phyloP scores from a whole-genome alignment of 805 yeast genomes.

The Candida xiaguanensis region DNA sequence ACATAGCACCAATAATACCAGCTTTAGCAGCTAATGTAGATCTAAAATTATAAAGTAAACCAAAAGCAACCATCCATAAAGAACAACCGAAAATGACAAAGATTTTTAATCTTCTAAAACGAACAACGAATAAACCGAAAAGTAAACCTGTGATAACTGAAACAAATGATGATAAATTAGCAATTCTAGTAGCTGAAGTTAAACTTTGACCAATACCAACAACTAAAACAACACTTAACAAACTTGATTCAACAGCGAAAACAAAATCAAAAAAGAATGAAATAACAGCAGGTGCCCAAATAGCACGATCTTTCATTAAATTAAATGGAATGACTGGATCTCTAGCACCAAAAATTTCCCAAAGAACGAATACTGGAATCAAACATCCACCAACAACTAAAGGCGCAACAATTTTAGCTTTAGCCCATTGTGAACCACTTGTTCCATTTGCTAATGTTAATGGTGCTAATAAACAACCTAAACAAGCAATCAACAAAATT shows the following conservation, averaged over 20 bases:
- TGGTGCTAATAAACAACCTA: slow-evolving; percentile 69
- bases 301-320: slow-evolving; percentile 63
- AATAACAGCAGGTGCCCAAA: slow-evolving; percentile 65
- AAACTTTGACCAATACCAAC: slow-evolving; percentile 60
- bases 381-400: slow-evolving; percentile 62
- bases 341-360: slow-evolving; percentile 55
- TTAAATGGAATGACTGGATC: slow-evolving; percentile 63
- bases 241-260: slow-evolving; percentile 69
- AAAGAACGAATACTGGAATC: slow-evolving; percentile 54
- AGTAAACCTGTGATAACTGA: slow-evolving; percentile 59
- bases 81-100: slow-evolving; percentile 57
- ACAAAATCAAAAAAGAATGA: slow-evolving; percentile 58
- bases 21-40: slow-evolving; percentile 37
- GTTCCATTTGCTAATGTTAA: slow-evolving; percentile 73
- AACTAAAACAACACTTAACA: slow-evolving; percentile 59
- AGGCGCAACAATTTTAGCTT: slow-evolving; percentile 63
- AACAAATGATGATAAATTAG: slow-evolving; percentile 60
- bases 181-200: slow-evolving; percentile 64
- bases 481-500: slow-evolving; percentile 47
- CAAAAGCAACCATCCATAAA: slow-evolving; percentile 60
- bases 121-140: slow-evolving; percentile 51
- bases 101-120: slow-evolving; percentile 51
- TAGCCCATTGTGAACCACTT: slow-evolving; percentile 46
- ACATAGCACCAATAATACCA: slow-evolving; percentile 64
- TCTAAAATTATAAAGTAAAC: slow-evolving; percentile 55